A percentile compares a stretch with the other conserved stretches of the same genome.
Conservation (phyloP, 768 basidiomycete species). For the Candolleomyces aberdarensis region DNA sequence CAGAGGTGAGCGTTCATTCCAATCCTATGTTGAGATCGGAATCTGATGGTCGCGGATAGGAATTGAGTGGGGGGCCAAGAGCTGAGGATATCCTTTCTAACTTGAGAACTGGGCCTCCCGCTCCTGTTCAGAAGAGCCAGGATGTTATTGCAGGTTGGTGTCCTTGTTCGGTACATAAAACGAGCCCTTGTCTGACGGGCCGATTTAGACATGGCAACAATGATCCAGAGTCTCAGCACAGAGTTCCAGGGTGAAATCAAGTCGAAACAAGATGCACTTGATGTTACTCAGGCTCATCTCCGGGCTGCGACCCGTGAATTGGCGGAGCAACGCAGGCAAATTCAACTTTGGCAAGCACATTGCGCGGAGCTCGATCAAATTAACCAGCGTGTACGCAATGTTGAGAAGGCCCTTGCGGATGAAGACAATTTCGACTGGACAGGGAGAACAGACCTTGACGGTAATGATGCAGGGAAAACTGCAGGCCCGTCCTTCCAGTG, state of each 20-base stretch:
- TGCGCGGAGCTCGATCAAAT: conserved; percentile 80
- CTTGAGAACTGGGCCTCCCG: conserved; percentile 68
- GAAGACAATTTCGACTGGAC: conserved; percentile 91
- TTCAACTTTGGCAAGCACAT: conserved; percentile 69
- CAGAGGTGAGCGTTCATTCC: conserved; percentile 58
- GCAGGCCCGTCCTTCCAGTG: conserved; percentile 69
- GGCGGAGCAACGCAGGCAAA: conserved; percentile 84
- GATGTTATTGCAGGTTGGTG: conserved; percentile 74
- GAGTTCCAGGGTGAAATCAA: conserved; percentile 86
- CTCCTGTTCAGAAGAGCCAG: conserved; percentile 83
- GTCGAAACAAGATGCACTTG: conserved; percentile 83
- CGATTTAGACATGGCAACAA: conserved; percentile 70
- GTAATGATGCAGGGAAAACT: conserved; percentile 33
- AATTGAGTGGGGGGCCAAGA: conserved; percentile 63
- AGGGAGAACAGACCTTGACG: conserved; percentile 56
- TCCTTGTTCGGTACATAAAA: background rate
- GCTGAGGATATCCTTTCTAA: conserved; percentile 80
- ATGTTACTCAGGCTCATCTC: conserved; percentile 82
- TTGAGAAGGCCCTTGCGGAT: conserved; percentile 72
- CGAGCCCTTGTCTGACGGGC: background rate
- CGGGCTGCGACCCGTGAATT: conserved; percentile 88
- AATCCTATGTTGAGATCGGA: background rate
- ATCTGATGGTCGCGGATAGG: conserved; percentile 36
- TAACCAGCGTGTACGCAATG: conserved; percentile 76
- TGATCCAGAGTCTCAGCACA: conserved; percentile 73